Base-by-base conservation (phyloP, 352 stramenopile genomes). In the Phytophthora capsici region DNA sequence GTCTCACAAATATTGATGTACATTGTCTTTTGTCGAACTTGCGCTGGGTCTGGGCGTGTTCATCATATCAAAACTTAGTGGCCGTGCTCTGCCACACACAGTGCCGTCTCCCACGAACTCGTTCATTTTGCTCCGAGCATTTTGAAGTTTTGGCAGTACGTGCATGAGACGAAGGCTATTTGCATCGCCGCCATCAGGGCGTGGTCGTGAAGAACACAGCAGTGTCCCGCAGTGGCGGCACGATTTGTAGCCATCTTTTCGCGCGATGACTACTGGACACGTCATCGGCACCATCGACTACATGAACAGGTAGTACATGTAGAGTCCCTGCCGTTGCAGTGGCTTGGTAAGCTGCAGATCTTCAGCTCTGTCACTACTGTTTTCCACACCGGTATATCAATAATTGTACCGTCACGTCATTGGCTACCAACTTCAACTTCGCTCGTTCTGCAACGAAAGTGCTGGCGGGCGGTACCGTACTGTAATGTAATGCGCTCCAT, bases 401-500 rank as follows among this genome's bases (percentile, higher is more conserved):
- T 60, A 53, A 1, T 7, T 13, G 10, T 60, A 55, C 58, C 50
- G 49, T 50, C 58, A 61, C 32, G n/a, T 60, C 49, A 66, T 66
- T 66, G 58, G 58, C 40, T 54, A n/a, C n/a, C 58, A 61, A 12
- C 58, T 67, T 67, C 58, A 67, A 67, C 50, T 55, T 67, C 23
- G 48, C 23, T 20, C 47, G 53, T 51, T 65, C 57, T 58, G 25
- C 25, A 12, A 20, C 28, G 36, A 52, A 10, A 22, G 20, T 20
- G 51, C 37, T 58, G 51, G 23, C 37, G 32, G 20, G 41, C 19
- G 8, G n/a, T 41, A 9, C 36, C 19, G 36, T 41, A 41, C 16
- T n/a, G 28, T 8, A 32, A 3, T 2, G n/a, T n/a, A n/a, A n/a
- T 32, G 4, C 7, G 28, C 28, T 32, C 28, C 28, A 32, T 32